These are phyloP conservation scores for Ceratobasidium theobromae DNA, from an alignment of 1,284 basidiomycete genomes.

Conservation along the genomic window DNA sequence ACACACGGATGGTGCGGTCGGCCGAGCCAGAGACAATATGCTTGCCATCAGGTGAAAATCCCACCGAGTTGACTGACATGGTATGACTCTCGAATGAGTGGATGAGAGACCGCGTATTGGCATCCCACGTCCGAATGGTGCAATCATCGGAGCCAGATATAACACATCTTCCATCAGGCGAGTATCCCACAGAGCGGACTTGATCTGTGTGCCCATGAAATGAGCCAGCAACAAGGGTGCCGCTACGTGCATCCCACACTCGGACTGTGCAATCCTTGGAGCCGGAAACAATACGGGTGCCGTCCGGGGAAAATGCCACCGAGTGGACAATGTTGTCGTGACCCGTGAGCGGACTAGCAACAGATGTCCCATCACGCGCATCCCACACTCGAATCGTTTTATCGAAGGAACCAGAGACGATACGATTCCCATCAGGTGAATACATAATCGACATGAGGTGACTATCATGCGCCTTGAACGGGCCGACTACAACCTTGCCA, in stretches of 20 bases:
- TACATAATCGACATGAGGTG: too few relatives aligned
- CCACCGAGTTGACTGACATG: not conserved
- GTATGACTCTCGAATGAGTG: not conserved
- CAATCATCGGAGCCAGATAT: too few relatives aligned
- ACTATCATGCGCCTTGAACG: too few relatives aligned
- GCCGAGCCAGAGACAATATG: not conserved
- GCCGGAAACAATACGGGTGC: constrained; percentile 21
- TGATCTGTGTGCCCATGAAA: constrained; percentile 20
- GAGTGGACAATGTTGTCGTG: constrained; percentile 8
- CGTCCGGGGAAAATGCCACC: constrained; percentile 28
- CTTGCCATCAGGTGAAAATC: not conserved
- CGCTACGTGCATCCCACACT: constrained; percentile 16
- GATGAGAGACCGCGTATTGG: not conserved
- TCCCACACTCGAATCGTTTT: too few relatives aligned
- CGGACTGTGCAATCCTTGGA: constrained; percentile 21
- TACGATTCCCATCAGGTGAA: constrained; percentile 1
- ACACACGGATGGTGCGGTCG: not conserved
- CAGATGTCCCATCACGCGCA: too few relatives aligned
- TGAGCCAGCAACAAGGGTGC: not conserved
- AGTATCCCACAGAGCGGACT: not conserved
- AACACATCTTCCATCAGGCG: not conserved
- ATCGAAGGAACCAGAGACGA: too few relatives aligned
- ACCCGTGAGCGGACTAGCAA: constrained; percentile 7
- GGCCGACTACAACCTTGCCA: too few relatives aligned
- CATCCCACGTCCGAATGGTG: too few relatives aligned